Evolutionary conservation across 306 rosid genomes (phyloP).

Genomic region (Castanea crenata): DNA sequence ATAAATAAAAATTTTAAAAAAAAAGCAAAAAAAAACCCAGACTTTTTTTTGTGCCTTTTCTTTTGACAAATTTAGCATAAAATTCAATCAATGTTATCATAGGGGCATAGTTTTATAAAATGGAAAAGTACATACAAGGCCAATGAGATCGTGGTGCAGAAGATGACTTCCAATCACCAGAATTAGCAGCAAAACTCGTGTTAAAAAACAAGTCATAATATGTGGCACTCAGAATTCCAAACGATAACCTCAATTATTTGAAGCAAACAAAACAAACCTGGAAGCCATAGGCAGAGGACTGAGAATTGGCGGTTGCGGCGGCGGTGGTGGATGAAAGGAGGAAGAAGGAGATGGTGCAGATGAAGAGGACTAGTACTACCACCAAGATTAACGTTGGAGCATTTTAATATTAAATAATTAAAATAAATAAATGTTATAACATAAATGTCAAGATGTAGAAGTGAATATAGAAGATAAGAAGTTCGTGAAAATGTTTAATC

Average conservation of each 20-base stretch:
- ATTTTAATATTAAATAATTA: no score
- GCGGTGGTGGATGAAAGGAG: constrained; percentile 26
- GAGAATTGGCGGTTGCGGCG: constrained; percentile 31
- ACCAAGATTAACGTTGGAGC: constrained; percentile 1
- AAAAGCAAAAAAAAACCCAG: no score
- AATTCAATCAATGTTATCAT: background rate
- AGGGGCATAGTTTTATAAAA: constrained; percentile 25
- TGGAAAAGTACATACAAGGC: constrained; percentile 55
- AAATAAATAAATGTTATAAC: no score
- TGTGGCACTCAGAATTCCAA: no score
- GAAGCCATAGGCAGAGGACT: constrained; percentile 43
- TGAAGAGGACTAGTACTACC: constrained; percentile 47
- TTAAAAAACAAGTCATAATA: background rate
- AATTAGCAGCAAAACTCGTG: constrained; percentile 42
- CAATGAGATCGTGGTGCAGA: constrained; percentile 87
- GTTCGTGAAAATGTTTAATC: no score
- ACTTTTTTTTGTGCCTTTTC: no score
- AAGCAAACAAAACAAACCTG: constrained; percentile 30
- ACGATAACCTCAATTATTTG: no score
- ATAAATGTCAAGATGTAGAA: no score
- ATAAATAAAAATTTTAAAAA: no score
- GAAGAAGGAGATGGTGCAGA: constrained; percentile 70
- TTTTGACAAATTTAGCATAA: background rate
- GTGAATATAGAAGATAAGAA: no score
- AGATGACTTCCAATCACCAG: constrained; percentile 89